Base-by-base conservation (phyloP, 2,329 filamentous ascomycete species). In the Penicillium sp. region DNA sequence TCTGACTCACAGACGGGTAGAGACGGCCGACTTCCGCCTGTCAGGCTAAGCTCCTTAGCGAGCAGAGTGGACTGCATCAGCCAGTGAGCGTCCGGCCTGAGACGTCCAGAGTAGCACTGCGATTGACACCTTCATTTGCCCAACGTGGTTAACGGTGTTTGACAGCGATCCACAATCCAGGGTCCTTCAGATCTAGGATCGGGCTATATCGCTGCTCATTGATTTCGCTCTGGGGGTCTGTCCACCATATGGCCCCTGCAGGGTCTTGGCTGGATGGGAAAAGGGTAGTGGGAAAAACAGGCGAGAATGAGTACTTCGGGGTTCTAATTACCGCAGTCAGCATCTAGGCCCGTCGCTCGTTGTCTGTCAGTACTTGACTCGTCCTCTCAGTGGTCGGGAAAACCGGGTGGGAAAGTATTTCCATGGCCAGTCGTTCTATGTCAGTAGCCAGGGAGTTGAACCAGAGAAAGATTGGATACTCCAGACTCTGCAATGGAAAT, bases 121-220 rank as follows among this genome's bases (percentile, higher is more conserved):
- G 38, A 61, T 62, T 47, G 50, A 51, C 60, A 32, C 47, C 7
- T 49, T 44, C 53, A 45, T 44, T 61, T 61, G 55, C 62, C 48
- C 21, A 48, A 57, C 47, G 11, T 6, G 57, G 62, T 53, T 62
- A 57, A 64, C 45, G 59, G 60, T 63, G 29, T 22, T 56, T 61
- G 55, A 50, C 48, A 57, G 55, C 39, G 60, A 62, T 58, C 62
- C 59, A 59, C 60, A 50, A 56, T 57, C 49, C 51, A 56, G 60
- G 58, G 60, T 59, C 55, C 53, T 51, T 31, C 18, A 57, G 56
- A 63, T 63, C 60, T 36, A 36, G 34, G 34, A 36, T 36, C 34
- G 34, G 11, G 13, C 6, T 36, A 7, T 36, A 36, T 36, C n/a
- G n/a, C 34, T 27, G 24, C 24, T 27, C 34, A 18, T 36, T n/a